Conservation (phyloP, 495 filamentous ascomycete species). For the Parathielavia hyrcaniae region DNA sequence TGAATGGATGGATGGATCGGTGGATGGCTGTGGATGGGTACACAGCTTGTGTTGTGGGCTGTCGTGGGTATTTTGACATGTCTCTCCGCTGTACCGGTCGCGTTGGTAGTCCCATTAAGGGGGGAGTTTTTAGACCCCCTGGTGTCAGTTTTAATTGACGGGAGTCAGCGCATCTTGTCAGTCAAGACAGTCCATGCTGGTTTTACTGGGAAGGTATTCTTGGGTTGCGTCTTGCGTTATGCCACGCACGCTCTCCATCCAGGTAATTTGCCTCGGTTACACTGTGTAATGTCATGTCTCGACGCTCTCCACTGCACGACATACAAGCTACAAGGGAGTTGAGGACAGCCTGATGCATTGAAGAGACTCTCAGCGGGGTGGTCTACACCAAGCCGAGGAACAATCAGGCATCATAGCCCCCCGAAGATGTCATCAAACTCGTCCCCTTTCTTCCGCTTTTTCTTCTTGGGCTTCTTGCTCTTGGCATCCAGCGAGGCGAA, state of each 20-base stretch:
- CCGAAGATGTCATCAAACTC: slow-evolving; percentile 36
- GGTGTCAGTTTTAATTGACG: slow-evolving; percentile 2
- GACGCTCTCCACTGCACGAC: not conserved
- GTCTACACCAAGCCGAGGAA: not conserved
- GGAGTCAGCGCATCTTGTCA: not conserved
- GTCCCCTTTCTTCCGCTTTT: slow-evolving; percentile 27
- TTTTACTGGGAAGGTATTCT: not conserved
- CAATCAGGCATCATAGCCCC: not conserved
- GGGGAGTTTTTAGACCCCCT: not conserved
- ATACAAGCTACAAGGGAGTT: not conserved
- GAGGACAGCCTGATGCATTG: not conserved
- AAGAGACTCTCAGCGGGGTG: not conserved
- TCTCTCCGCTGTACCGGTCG: slow-evolving; percentile 2
- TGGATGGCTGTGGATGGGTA: not conserved
- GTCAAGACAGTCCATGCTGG: not conserved
- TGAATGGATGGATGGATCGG: slow-evolving; percentile 3
- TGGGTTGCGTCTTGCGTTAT: no score
- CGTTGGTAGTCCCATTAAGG: not conserved
- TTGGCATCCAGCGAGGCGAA: slow-evolving; percentile 20
- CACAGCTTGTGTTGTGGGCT: not conserved
- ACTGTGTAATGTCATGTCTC: not conserved
- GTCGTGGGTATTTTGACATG: not conserved
- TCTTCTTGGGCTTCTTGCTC: slow-evolving; percentile 20
- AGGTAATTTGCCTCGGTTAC: no score
- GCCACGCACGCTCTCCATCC: no score